Base-by-base conservation (phyloP, 768 basidiomycete genomes). In the Lentinula detonsa region DNA sequence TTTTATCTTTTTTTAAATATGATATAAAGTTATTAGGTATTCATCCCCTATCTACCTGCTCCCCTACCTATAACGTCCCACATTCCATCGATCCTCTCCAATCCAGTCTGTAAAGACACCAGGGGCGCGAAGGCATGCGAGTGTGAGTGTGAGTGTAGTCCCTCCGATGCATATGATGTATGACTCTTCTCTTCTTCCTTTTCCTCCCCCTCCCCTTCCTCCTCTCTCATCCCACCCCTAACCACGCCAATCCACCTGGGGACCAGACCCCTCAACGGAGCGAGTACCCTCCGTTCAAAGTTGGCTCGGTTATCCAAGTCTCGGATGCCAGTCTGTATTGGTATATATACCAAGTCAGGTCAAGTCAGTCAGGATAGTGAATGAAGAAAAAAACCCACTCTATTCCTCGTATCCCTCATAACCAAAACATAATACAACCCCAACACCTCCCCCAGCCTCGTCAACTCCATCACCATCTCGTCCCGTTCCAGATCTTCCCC, bases 401-500 rank as follows among this genome's bases (percentile, higher is more conserved):
- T 69, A 67, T 91, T 92, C 4, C 71, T 63, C 8, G 63, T 67
- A 68, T 93, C 90, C 63, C 88, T 74, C 49, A 74, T 70, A 7
- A 90, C 66, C 16, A 91, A 74, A 37, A 87, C 76, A 64, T 87
- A 91, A 67, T 87, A 88, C 55, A 91, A 77, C 16, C 83, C 82
- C 5, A 93, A 73, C 63, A 81, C 85, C 63, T 91, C 88, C 0
- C 81, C 77, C 23, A 93, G 73, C 45, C 90, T 76, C 21, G 78
- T 65, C n/a, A 84, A 74, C 65, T 91, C 90, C 1, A 13, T 23
- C 1, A 43, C 9, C 13, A 16, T n/a, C 5, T 16, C 23, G 11
- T 56, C 40, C 1, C 5, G 4, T 18, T 55, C 53, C 1, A 55
- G 16, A 3, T 39, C 13, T 39, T 39, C 37, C 16, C 52, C 0